These are phyloP conservation scores for Candida sp. DNA, from an alignment of 1,139 yeast genomes.

Conservation along the genomic window DNA sequence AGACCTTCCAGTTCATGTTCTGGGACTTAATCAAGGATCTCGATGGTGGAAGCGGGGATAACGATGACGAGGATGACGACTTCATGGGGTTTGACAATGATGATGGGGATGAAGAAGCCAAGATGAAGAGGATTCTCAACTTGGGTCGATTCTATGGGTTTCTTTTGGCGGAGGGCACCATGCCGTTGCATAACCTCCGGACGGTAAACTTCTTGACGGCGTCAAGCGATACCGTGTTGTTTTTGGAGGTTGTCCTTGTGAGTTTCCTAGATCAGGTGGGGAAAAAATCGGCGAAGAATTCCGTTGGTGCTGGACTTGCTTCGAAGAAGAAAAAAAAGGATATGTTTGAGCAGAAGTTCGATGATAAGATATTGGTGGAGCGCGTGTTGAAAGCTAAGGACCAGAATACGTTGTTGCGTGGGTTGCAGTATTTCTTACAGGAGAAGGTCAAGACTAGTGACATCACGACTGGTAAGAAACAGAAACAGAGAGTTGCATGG, in stretches of 20 bases:
- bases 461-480: slow-evolving; percentile 62
- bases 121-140: slow-evolving; percentile 65
- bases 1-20: slow-evolving; percentile 84
- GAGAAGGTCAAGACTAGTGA: slow-evolving; percentile 55
- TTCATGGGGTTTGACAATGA: slow-evolving; percentile 42
- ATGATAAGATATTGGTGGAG: slow-evolving; percentile 58
- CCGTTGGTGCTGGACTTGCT: slow-evolving; percentile 50
- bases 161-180: slow-evolving; percentile 70
- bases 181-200: slow-evolving; percentile 75
- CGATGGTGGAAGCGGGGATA: slow-evolving; percentile 51
- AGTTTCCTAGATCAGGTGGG: slow-evolving; percentile 70
- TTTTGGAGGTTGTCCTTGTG: slow-evolving; percentile 74
- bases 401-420: slow-evolving; percentile 65
- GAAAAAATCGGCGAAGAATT: slow-evolving; percentile 60
- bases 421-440: slow-evolving; percentile 71
- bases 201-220: slow-evolving; percentile 78
- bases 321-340: slow-evolving; percentile 32
- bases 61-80: slow-evolving; percentile 35
- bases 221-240: slow-evolving; percentile 65
- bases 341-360: slow-evolving; percentile 46
- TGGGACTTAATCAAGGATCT: slow-evolving; percentile 89
- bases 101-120: slow-evolving; percentile 44
- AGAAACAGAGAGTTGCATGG: slow-evolving; percentile 70
- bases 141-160: slow-evolving; percentile 82
- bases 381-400: slow-evolving; percentile 65